Conservation (phyloP, 2,329 filamentous ascomycete genomes). For the Fusarium chuoi region DNA sequence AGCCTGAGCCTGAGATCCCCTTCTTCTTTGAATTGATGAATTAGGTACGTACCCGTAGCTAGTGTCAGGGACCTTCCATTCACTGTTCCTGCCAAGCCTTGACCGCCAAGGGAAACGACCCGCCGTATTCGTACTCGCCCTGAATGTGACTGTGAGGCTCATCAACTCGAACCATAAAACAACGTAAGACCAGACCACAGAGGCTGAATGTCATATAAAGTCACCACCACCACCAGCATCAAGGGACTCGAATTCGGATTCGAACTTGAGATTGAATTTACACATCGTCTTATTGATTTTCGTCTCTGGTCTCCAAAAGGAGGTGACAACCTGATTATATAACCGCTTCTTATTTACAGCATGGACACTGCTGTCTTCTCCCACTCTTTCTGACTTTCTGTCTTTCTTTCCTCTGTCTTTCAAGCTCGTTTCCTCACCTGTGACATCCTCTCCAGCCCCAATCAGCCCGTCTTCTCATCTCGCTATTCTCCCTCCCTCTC, state of each 20-base stretch:
- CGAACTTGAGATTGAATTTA: slow-evolving; percentile 5
- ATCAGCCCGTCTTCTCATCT: not conserved
- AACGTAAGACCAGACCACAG: not conserved
- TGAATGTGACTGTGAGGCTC: not conserved
- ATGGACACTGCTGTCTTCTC: slow-evolving; percentile 5
- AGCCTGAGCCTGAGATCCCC: slow-evolving; percentile 12
- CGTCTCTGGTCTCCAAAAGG: slow-evolving; percentile 42
- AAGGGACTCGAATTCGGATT: not conserved
- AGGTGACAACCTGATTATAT: slow-evolving; percentile 45
- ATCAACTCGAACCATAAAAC: slow-evolving; percentile 2
- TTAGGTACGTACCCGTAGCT: slow-evolving; percentile 15
- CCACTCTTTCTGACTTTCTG: not conserved
- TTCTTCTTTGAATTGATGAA: not conserved
- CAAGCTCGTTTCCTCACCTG: slow-evolving; percentile 17
- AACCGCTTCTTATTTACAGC: slow-evolving; percentile 40
- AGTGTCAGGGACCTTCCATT: not conserved
- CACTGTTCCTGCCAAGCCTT: slow-evolving; percentile 35
- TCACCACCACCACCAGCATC: not conserved
- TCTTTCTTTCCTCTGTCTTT: not conserved
- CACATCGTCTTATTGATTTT: slow-evolving; percentile 40
- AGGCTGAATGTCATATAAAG: not conserved
- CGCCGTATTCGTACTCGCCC: slow-evolving; percentile 42
- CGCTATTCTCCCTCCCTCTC: not conserved
- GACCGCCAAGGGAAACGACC: not conserved
- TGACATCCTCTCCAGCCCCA: not conserved